Base-by-base conservation (phyloP, 2,329 filamentous ascomycete species). In the Cercospora zeina region DNA sequence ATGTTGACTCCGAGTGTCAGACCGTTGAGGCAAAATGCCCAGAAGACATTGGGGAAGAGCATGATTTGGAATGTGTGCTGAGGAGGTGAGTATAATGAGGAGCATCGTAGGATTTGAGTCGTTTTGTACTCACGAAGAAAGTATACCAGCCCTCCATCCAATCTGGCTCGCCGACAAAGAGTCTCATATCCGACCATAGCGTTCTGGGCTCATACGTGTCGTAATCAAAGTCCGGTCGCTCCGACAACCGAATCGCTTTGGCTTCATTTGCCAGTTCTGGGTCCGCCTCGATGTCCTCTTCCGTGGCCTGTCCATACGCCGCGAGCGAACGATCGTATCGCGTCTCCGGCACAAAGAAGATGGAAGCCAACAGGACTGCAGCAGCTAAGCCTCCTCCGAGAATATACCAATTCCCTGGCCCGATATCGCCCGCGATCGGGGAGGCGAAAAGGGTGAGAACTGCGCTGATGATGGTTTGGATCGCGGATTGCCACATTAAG, bases 321-420 rank as follows among this genome's bases (percentile, higher is more conserved):
- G 68, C 66, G 0, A 77, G 63, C 1, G 75, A 68, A 0, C 78
- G 75, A 33, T 74, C 64, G 58, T 81, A 81, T 54, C 77, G 76
- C 1, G 77, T 79, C 68, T 81, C 79, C 0, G 78, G 78, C 0
- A 80, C 71, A 34, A 77, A 74, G 62, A 79, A 71, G 11, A 79
- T 63, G 1, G 76, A 74, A 1, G 76, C 54, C 13, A 80, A 14
- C 2, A 77, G 70, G 4, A 74, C 71, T 0, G 73, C 62, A 3
- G 69, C 77, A 1, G 71, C 65, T 0, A 80, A 63, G 1, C 72
- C 73, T 3, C 73, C 75, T 1, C 77, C 78, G 4, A 81, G 70
- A 1, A 74, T 73, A 47, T 81, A 81, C 79, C 79, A 81, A 49
- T 78, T 76, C 2, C 71, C 62, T 0, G 77, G 74, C 0, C 77